Conservation (phyloP, 2,329 filamentous ascomycete species). For the Domatiomyces catenatus region DNA sequence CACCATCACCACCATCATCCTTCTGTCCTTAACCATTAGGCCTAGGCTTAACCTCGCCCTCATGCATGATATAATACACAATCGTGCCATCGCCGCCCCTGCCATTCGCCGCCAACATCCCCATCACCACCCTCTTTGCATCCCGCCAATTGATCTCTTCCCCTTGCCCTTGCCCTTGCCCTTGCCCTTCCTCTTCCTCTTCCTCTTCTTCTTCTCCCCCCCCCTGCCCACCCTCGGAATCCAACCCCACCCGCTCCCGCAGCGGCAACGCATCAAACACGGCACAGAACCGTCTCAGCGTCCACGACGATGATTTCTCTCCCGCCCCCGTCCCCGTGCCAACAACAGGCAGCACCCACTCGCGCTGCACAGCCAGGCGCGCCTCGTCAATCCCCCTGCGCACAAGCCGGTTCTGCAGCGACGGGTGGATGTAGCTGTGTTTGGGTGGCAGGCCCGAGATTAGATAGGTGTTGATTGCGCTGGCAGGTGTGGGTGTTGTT, state of each 20-base stretch:
- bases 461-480: constrained; percentile 26
- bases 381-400: constrained; percentile 33
- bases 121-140: constrained; percentile 41
- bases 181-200: background rate
- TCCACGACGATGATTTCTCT: constrained; percentile 30
- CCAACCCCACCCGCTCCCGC: constrained; percentile 13
- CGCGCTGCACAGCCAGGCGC: constrained; percentile 35
- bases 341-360: constrained; percentile 48
- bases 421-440: constrained; percentile 47
- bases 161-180: background rate
- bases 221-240: background rate
- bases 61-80: constrained; percentile 50
- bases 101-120: constrained; percentile 37
- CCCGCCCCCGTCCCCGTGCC: too few relatives aligned
- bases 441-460: constrained; percentile 47
- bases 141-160: constrained; percentile 15
- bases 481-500: constrained; percentile 3
- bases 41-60: constrained; percentile 48
- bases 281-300: constrained; percentile 37
- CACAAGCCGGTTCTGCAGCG: constrained; percentile 47
- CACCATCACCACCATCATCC: too few relatives aligned
- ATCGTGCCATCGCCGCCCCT: constrained; percentile 44
- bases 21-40: constrained; percentile 38
- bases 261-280: constrained; percentile 40
- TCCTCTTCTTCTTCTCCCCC: background rate